Base-by-base conservation (phyloP, 208 protist species). In the Leishmania martiniquensis region DNA sequence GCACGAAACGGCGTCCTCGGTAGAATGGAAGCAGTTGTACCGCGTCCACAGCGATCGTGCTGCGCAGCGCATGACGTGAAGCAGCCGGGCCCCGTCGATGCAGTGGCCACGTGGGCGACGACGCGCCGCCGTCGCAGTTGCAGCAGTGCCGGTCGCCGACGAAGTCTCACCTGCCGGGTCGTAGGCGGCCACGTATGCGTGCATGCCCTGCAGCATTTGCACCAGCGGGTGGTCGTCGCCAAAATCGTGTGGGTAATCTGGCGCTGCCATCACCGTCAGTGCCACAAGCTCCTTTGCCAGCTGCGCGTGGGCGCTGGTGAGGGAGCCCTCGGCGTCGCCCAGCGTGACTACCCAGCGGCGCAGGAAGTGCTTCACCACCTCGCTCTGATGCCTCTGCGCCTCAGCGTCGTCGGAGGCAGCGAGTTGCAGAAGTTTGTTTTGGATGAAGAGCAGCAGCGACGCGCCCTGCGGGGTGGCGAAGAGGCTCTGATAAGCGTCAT, bases 211-310 rank as follows among this genome's bases (percentile, higher is more conserved):
- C 42, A 97, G 79, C 52, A 97, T 74, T 47, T 67, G 67, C 74
- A 95, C 86, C n/a, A 97, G 75, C 2, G 85, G 88, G 44, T 89
- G 72, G 29, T 81, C 81, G 25, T 89, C 81, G 17, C 78, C 34
- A 4, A 93, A 73, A 71, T 97, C 93, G 77, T 88, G 89, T 51
- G 93, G 93, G 57, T 86, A 93, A 34, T 91, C 85, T 32, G 74
- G 62, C 20, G 83, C 81, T 37, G 66, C 76, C 32, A 74, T 76
- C 51, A 85, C 47, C 34, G 80, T 84, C 78, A 95, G 81, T n/a
- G 82, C 72, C 13, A 87, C 71, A 20, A 97, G 75, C 82, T 95
- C 90, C 62, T 70, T 81, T 59, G 88, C 87, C 32, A 93, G 81
- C 51, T 85, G 82, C 20, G 86, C 75, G 73, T 89, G 81, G 2